These are phyloP conservation scores for Fraxinus floribunda DNA, from an alignment of 305 asterid species.

Conservation along the genomic window DNA sequence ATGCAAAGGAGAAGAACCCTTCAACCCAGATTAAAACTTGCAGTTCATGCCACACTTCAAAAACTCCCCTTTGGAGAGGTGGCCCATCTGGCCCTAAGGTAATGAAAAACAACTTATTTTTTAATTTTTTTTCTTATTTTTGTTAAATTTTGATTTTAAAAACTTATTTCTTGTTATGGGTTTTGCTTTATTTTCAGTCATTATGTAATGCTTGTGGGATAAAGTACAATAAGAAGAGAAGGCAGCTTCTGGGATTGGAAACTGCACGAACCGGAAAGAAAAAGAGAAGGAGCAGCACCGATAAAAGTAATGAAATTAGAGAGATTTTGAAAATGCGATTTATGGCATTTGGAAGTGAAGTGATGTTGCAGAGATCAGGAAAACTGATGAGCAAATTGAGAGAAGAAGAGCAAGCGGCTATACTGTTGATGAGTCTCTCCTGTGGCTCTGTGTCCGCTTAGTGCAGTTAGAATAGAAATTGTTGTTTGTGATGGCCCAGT, in stretches of 20 bases:
- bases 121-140: not conserved
- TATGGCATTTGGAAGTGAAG: conserved; percentile 48
- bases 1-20: conserved; percentile 30
- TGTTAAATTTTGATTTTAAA: not conserved
- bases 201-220: conserved; percentile 93
- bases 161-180: not conserved
- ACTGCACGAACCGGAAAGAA: conserved; percentile 37
- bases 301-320: conserved; percentile 31
- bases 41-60: conserved; percentile 69
- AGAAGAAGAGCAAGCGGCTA: conserved; percentile 85
- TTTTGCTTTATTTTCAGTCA: conserved; percentile 40
- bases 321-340: conserved; percentile 55
- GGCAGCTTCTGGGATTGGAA: conserved; percentile 66
- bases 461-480: conserved; percentile 28
- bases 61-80: conserved; percentile 92
- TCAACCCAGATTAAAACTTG: conserved; percentile 51
- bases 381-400: conserved; percentile 54
- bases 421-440: conserved; percentile 74
- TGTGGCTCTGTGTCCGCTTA: conserved; percentile 69
- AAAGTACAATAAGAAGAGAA: conserved; percentile 75
- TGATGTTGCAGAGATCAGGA: conserved; percentile 49
- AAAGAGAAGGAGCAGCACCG: conserved; percentile 43
- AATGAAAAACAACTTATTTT: not conserved
- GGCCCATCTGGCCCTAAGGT: conserved; percentile 98
- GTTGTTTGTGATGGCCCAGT: conserved; percentile 20